phyloP scores from a whole-genome alignment of 306 rosid genomes.

The Castanospermum australe region DNA sequence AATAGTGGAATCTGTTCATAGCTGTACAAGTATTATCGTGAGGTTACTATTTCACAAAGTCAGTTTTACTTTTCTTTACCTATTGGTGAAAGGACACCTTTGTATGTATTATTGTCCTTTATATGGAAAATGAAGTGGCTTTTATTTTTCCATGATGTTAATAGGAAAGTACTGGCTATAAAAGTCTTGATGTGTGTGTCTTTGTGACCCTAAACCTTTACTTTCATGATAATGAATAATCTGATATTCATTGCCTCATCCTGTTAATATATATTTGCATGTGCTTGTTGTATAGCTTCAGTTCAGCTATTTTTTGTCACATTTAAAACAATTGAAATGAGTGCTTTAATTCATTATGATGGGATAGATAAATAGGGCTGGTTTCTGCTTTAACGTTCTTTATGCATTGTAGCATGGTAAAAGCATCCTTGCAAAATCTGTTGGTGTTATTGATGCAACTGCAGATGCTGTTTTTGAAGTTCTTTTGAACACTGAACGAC shows the following conservation, averaged over 20 bases:
- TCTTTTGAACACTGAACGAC: slow-evolving; percentile 62
- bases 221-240: background rate
- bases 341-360: slow-evolving; percentile 18
- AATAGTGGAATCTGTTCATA: background rate
- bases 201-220: background rate
- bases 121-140: background rate
- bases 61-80: background rate
- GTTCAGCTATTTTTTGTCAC: background rate
- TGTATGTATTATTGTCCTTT: background rate
- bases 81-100: background rate
- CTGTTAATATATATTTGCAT: background rate
- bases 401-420: slow-evolving; percentile 68
- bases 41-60: background rate
- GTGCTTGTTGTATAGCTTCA: background rate
- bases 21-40: background rate
- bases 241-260: background rate
- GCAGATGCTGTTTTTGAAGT: slow-evolving; percentile 92
- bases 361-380: background rate
- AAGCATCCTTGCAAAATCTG: slow-evolving; percentile 80
- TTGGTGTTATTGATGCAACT: slow-evolving; percentile 82
- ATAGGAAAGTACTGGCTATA: background rate
- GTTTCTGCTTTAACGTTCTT: slow-evolving; percentile 18
- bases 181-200: background rate
- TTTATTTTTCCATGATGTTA: background rate
- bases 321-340: background rate